Evolutionary conservation across 164 flowering plant genomes (phyloP).

Genomic region (Tetracentron sinense): DNA sequence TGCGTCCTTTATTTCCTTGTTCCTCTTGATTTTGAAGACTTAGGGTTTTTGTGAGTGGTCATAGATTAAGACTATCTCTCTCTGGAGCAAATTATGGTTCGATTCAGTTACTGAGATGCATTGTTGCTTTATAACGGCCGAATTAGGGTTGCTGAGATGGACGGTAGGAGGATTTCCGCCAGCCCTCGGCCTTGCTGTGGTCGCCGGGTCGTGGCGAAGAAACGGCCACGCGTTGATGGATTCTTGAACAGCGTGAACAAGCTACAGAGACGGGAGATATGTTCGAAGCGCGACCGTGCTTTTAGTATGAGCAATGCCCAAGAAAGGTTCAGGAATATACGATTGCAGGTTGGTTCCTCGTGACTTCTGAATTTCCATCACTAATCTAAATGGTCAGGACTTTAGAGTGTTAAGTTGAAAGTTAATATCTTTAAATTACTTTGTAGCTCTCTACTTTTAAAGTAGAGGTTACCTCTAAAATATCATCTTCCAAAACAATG

Average conservation of each 20-base stretch:
- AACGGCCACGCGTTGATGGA: constrained; percentile 63
- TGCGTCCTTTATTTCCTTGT: not conserved
- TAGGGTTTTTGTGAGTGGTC: constrained; percentile 7
- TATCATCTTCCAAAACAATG: too few species aligned
- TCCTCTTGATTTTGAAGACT: not conserved
- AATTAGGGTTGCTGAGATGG: constrained; percentile 34
- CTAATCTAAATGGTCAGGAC: too few species aligned
- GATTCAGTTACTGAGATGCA: not conserved
- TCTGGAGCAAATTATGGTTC: not conserved
- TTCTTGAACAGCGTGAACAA: constrained; percentile 91
- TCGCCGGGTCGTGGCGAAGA: constrained; percentile 70
- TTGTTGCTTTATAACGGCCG: not conserved
- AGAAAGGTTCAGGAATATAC: constrained; percentile 80
- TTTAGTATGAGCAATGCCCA: constrained; percentile 81
- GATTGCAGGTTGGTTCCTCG: constrained; percentile 42
- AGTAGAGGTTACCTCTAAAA: too few species aligned
- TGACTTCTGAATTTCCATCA: not conserved
- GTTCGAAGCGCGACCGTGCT: constrained; percentile 68
- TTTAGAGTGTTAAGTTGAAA: too few species aligned
- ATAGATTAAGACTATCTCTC: constrained; percentile 1
- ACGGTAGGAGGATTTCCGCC: constrained; percentile 65
- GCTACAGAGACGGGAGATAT: constrained; percentile 86
- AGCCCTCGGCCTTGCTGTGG: constrained; percentile 79
- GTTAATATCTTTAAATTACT: too few species aligned
- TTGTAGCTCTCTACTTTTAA: too few species aligned